Evolutionary conservation across 2,329 filamentous ascomycete genomes (phyloP), one percentile per base, ranked within the genome.

Genomic region (Colletotrichum tropicale): DNA sequence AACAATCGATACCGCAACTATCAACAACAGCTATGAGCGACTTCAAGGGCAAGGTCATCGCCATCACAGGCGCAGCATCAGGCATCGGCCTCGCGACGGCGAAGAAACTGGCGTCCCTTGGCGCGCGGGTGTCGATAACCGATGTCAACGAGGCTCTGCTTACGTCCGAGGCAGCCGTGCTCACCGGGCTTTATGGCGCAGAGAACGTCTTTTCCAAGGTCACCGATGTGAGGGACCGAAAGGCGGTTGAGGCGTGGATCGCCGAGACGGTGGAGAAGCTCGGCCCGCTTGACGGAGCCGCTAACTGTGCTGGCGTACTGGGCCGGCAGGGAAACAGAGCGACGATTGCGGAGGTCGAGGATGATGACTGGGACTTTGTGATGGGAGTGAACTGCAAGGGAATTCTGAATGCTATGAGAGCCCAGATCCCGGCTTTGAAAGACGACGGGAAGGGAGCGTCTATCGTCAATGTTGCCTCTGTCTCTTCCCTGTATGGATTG

Each of bases 61-160:
- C 87, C 72, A 80, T 91, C 36, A 89, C 88, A 5, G 89, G 89
- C 38, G 86, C 86, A 2, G 86, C 86, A 1, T 84, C 84, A 7
- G 89, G 89, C n/a, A 90, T 90, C 67, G 89, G 88, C 36, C 83
- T 87, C 21, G 86, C 86, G 12, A 87, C 87, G 8, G 86, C 88
- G 9, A 82, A 84, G n/a, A 82, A 86, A 26, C 83, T 89, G 3
- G 84, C 86, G 60, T 78, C 82, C 2, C 82, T 84, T 26, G 89
- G 88, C 32, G 88, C 87, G 4, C 81, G 77, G 6, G 78, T 91
- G 9, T 88, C 88, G 4, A 81, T 90, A 8, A 87, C 86, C 16
- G 89, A 91, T 78, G 82, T 90, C 72, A 83, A 86, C 65, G 78
- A 81, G 8, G 72, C 76, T 1, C 79, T 82, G 3, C 81, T 88